Base-by-base conservation (phyloP, 2,329 filamentous ascomycete species). In the Mycosphaerelloides madeirae region DNA sequence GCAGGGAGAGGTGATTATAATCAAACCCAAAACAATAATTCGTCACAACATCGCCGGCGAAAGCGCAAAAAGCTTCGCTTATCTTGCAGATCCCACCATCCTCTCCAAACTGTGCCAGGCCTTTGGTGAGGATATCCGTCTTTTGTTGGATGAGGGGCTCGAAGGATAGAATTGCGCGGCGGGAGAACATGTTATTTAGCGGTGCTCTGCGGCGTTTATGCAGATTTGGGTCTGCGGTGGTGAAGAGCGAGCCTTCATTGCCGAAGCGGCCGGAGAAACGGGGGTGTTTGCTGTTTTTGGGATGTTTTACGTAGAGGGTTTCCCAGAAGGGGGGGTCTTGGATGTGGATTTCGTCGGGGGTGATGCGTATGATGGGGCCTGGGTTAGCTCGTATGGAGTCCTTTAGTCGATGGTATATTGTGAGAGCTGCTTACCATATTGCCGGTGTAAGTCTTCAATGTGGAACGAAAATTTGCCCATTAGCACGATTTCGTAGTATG, bases 301-400 rank as follows among this genome's bases (percentile, higher is more conserved):
- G 44, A 41, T 44, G 49, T 49, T 41, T 50, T 11, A 74, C 46
- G 28, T 53, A 53, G 29, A 53, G 38, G 2, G 50, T 50, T 15
- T 53, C 50, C 44, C 45, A 53, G 22, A 45, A 48, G 8, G 44
- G 53, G n/a, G 65, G 58, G 50, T 71, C 68, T 32, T 62, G 57
- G 49, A 71, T 66, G 42, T 72, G 69, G 28, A 72, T 45, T 52
- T 72, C 69, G 43, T 65, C 42, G 7, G 69, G 69, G 3, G 64
- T 69, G 44, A 71, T 69, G 12, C 52, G 43, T 7, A 54, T 40
- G 28, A 54, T 52, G 3, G 49, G 49, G 13, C 52, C 22, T 25
- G 22, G 5, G 9, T 25, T 25, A 25, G 22, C 22, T 25, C 22
- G 22, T n/a, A n/a, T n/a, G n/a, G n/a, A n/a, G n/a, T n/a, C n/a